Percentiles rank a stretch among this genome's conserved stretches.
phyloP scores from a whole-genome alignment of 306 rosid genomes.

The Vigna hirtella region DNA sequence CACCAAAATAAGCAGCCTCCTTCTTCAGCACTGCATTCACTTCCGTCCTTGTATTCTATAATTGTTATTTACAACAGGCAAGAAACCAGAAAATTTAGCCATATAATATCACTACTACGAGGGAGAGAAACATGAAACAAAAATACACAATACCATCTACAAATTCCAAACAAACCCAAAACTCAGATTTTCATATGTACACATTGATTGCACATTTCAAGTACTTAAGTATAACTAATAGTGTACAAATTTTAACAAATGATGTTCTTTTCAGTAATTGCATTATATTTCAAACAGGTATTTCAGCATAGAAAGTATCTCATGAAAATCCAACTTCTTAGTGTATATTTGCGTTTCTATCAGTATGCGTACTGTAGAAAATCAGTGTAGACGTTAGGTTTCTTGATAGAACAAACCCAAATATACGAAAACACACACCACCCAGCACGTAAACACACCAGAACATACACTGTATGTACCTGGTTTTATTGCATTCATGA shows the following conservation, averaged over 20 bases:
- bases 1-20: slow-evolving; percentile 92
- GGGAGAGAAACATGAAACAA: slow-evolving; percentile 11
- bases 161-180: slow-evolving; percentile 21
- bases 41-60: slow-evolving; percentile 93
- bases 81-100: slow-evolving; percentile 40
- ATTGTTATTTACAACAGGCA: slow-evolving; percentile 35
- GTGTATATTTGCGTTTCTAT: slow-evolving; percentile 2
- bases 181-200: slow-evolving; percentile 17
- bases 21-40: slow-evolving; percentile 81
- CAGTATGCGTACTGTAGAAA: slow-evolving; percentile 3
- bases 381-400: background rate
- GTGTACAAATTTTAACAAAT: background rate
- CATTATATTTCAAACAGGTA: background rate
- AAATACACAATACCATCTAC: slow-evolving; percentile 11
- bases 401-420: no score
- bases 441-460: no score
- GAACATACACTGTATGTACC: no score
- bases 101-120: slow-evolving; percentile 8
- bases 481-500: no score
- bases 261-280: background rate
- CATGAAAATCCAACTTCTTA: background rate
- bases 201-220: slow-evolving; percentile 25
- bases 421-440: no score
- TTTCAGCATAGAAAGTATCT: background rate
- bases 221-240: background rate